phyloP scores from a whole-genome alignment of 805 yeast genomes.

The Wickerhamiella australiensis region DNA sequence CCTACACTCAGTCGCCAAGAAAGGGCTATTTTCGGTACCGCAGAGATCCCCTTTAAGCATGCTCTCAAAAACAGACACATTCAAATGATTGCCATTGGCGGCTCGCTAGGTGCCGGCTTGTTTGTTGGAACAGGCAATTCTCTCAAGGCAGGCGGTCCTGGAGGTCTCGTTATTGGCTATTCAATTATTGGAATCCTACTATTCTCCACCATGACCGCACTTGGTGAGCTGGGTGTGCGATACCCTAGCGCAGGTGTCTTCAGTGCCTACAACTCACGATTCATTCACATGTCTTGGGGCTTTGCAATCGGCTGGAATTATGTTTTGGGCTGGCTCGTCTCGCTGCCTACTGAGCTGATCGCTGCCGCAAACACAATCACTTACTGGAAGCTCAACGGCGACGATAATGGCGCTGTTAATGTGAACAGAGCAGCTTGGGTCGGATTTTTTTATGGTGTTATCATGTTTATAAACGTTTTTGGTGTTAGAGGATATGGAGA shows the following conservation, averaged over 20 bases:
- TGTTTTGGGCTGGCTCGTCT: conserved; percentile 50
- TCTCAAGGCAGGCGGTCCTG: conserved; percentile 48
- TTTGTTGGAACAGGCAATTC: conserved; percentile 58
- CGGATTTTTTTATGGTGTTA: conserved; percentile 39
- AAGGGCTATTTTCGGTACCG: conserved; percentile 33
- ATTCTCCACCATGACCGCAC: conserved; percentile 48
- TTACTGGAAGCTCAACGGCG: conserved; percentile 41
- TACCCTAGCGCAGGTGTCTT: conserved; percentile 56
- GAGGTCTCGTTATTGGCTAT: conserved; percentile 44
- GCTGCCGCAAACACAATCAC: conserved; percentile 47
- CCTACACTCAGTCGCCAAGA: conserved; percentile 22
- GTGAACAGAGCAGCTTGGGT: conserved; percentile 49
- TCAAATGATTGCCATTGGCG: conserved; percentile 64
- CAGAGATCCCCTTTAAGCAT: conserved; percentile 38
- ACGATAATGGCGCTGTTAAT: conserved; percentile 23
- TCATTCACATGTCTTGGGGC: conserved; percentile 56
- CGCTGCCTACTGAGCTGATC: conserved; percentile 54
- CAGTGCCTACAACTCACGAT: conserved; percentile 47
- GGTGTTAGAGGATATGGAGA: conserved; percentile 58
- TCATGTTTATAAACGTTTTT: conserved; percentile 38
- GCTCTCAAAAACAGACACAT: conserved; percentile 44
- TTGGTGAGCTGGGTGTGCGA: conserved; percentile 60
- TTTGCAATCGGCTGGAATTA: conserved; percentile 67
- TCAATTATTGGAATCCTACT: conserved; percentile 51
- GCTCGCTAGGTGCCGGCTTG: conserved; percentile 65